These are phyloP conservation scores for Scytalidium lignicola DNA, from an alignment of 2,329 filamentous ascomycete species.

Conservation along the genomic window DNA sequence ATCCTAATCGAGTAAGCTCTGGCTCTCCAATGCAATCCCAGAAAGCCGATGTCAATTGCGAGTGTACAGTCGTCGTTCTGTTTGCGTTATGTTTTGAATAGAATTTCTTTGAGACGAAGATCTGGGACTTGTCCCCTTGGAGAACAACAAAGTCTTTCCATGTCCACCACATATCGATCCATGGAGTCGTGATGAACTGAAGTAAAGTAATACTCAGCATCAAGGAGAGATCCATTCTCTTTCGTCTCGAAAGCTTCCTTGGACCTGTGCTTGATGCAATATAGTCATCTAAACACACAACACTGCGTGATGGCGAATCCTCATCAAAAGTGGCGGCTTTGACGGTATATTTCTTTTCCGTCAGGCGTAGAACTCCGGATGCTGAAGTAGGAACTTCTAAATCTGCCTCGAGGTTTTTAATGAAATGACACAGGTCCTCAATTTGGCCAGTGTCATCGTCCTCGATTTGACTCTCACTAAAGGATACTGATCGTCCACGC, in stretches of 20 bases:
- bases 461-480: background rate
- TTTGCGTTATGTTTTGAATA: slow-evolving; percentile 2
- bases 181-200: slow-evolving; percentile 5
- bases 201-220: slow-evolving; percentile 5
- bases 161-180: slow-evolving; percentile 7
- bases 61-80: background rate
- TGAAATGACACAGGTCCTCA: background rate
- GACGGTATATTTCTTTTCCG: background rate
- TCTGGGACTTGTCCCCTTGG: slow-evolving; percentile 5
- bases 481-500: background rate
- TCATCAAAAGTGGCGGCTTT: slow-evolving; percentile 1
- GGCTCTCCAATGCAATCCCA: slow-evolving; percentile 8
- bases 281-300: slow-evolving; percentile 5
- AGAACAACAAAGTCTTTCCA: slow-evolving; percentile 7
- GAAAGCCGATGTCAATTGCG: background rate
- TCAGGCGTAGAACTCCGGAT: background rate
- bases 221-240: slow-evolving; percentile 7
- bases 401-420: background rate
- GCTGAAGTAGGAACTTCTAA: background rate
- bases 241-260: slow-evolving; percentile 1
- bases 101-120: slow-evolving; percentile 9
- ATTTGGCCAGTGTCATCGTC: background rate
- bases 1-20: slow-evolving; percentile 7
- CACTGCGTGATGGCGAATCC: background rate
- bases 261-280: background rate